phyloP scores from a whole-genome alignment of 2,329 filamentous ascomycete species.

The Rasamsonia emersonii region DNA sequence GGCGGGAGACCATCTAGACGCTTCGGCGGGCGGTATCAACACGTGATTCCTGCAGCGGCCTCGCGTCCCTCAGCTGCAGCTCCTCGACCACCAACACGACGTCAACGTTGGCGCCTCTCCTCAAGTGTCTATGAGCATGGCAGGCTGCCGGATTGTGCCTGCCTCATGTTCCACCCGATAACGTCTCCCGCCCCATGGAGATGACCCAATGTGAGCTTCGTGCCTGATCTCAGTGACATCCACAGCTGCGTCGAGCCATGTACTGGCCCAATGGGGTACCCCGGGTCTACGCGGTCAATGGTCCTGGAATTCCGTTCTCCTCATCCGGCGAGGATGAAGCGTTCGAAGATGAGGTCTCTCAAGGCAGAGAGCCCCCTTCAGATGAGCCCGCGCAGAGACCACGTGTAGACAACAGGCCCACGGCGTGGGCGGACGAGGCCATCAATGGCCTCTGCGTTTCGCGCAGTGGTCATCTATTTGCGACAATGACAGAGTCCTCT shows the following conservation, averaged over 20 bases:
- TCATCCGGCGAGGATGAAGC: constrained; percentile 18
- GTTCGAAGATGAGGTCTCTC: constrained; percentile 8
- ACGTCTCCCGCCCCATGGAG: constrained; percentile 17
- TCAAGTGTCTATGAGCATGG: no score
- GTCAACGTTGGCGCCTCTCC: no score
- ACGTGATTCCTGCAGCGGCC: constrained; percentile 9
- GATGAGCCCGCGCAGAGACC: constrained; percentile 14
- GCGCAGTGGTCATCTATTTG: constrained; percentile 73
- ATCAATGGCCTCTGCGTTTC: constrained; percentile 70
- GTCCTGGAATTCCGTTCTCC: constrained; percentile 26
- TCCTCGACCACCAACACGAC: no score
- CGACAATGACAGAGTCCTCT: constrained; percentile 73
- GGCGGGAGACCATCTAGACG: constrained; percentile 8
- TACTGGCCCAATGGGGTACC: constrained; percentile 44
- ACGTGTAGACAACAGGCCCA: constrained; percentile 20
- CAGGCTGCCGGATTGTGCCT: constrained; percentile 13
- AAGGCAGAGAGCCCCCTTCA: constrained; percentile 19
- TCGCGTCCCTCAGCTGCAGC: constrained; percentile 1
- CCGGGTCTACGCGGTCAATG: constrained; percentile 41
- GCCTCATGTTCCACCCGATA: constrained; percentile 16
- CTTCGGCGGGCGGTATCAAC: constrained; percentile 8
- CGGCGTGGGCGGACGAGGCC: constrained; percentile 48
- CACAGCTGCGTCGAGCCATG: constrained; percentile 30
- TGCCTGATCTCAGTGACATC: constrained; percentile 17
- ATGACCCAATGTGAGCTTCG: constrained; percentile 31